A percentile compares a stretch with the other conserved stretches of the same genome.
phyloP scores from a whole-genome alignment of 805 yeast species.

The Barnettozyma siamensis region DNA sequence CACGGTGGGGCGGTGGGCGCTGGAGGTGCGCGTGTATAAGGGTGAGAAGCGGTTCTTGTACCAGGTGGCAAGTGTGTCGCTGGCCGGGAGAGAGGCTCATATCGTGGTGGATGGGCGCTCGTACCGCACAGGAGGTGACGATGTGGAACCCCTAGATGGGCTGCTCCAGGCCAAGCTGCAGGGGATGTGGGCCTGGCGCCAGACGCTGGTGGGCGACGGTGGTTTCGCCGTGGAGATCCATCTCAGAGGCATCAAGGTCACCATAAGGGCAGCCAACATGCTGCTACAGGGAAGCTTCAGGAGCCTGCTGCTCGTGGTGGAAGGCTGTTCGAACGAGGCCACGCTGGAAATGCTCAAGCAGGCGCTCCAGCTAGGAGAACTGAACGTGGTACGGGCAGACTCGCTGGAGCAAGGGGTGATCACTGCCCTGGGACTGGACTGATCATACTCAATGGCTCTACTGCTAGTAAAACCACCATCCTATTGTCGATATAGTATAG shows the following conservation, averaged over 20 bases:
- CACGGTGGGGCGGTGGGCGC: conserved; percentile 56
- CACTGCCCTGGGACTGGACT: background rate
- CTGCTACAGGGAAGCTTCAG: conserved; percentile 46
- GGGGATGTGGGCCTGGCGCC: conserved; percentile 64
- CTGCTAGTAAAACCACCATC: too few relatives aligned
- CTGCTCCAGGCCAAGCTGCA: conserved; percentile 47
- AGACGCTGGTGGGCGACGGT: conserved; percentile 65
- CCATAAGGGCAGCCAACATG: conserved; percentile 60
- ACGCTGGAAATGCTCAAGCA: background rate
- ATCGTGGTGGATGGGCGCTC: conserved; percentile 1
- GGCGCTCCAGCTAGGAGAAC: background rate
- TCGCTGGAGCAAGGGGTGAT: background rate
- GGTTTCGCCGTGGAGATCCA: conserved; percentile 50
- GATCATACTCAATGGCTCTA: too few relatives aligned
- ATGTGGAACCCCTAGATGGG: conserved; percentile 1
- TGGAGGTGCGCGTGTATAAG: conserved; percentile 63
- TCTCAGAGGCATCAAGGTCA: conserved; percentile 21
- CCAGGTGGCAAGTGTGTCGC: conserved; percentile 7
- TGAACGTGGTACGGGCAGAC: background rate
- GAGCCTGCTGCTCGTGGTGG: conserved; percentile 38
- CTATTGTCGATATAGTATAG: too few relatives aligned
- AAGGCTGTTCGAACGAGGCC: conserved; percentile 17
- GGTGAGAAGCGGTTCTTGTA: conserved; percentile 29
- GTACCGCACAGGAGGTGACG: background rate
- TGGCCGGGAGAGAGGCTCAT: background rate